phyloP scores from a whole-genome alignment of 768 basidiomycete genomes.

The Boletales sp. region DNA sequence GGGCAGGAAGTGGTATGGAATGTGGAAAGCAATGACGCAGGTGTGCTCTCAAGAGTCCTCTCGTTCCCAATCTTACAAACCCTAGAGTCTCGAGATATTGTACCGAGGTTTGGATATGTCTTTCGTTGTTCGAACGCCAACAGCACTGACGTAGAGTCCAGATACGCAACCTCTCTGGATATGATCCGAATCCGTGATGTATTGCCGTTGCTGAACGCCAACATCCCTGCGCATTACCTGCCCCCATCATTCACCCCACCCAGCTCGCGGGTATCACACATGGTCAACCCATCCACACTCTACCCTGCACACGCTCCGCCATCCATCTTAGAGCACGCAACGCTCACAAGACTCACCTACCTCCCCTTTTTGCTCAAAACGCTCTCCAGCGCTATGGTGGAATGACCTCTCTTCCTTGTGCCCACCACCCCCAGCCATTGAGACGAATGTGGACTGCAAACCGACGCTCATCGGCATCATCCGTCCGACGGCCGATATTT shows the following conservation, averaged over 20 bases:
- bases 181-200: constrained; percentile 64
- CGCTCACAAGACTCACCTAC: constrained; percentile 69
- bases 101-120: constrained; percentile 73
- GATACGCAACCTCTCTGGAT: constrained; percentile 74
- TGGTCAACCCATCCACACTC: constrained; percentile 39
- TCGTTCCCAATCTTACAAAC: neutral
- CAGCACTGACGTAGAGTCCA: constrained; percentile 21
- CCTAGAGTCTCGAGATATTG: constrained; percentile 77
- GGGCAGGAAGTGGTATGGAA: constrained; percentile 71
- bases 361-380: constrained; percentile 84
- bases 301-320: constrained; percentile 38
- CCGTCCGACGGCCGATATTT: constrained; percentile 72
- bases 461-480: constrained; percentile 71
- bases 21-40: constrained; percentile 91
- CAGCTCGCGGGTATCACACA: constrained; percentile 14
- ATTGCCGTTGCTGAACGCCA: constrained; percentile 59
- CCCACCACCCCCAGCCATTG: constrained; percentile 51
- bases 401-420: constrained; percentile 82
- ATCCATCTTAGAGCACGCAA: constrained; percentile 46
- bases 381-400: constrained; percentile 72
- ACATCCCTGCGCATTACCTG: constrained; percentile 61
- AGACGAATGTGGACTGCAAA: constrained; percentile 34
- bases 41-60: constrained; percentile 35
- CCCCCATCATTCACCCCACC: constrained; percentile 38
- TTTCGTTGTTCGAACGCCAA: neutral